Base-by-base conservation (phyloP, 176 grass and related monocot genomes). In the Cenchrus americanus region DNA sequence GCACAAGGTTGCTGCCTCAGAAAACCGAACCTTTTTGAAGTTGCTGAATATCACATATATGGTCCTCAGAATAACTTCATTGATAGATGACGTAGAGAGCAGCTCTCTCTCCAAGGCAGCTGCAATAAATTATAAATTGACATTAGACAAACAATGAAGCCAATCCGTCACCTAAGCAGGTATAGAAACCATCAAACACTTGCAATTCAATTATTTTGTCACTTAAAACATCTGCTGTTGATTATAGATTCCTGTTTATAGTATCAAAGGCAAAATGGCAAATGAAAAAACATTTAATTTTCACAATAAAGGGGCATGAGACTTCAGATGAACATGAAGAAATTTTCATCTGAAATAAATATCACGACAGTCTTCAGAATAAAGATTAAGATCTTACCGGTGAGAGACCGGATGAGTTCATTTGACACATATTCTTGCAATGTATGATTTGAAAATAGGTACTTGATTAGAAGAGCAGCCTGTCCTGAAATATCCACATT, bases 371-470 rank as follows among this genome's bases (percentile, higher is more conserved):
- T 58, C 2, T 86, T 86, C 14, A 15, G 40, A 11, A 75, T 14
- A 83, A 73, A 22, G 30, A 80, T 47, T 10, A 19, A 6, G 6
- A 30, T 80, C 84, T 88, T 82, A 98, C 95, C 92, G 86, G 95
- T 98, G 61, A 98, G 91, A n/a, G 95, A 91, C 22, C 92, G 87
- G 52, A 98, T 98, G 21, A 98, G 95, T 82, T 98, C 95, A 70
- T 93, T 98, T 6, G 95, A 98, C 57, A 98, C 92, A 58, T 98
- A 98, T 84, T 98, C 95, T 89, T 98, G 95, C 87, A 98, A 93
- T 77, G 95, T 98, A 85, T 98, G 95, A 89, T 95, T 95, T 80
- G 89, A 90, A 79, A 98, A 98, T 48, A 98, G 83, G 91, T 95
- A 85, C 76, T 95, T 94, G 85, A 98, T 95, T 79, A 98, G 77